Evolutionary conservation across 495 filamentous ascomycete genomes (phyloP), one percentile per base, ranked within the genome.

Genomic region (Penicillium fimorum): DNA sequence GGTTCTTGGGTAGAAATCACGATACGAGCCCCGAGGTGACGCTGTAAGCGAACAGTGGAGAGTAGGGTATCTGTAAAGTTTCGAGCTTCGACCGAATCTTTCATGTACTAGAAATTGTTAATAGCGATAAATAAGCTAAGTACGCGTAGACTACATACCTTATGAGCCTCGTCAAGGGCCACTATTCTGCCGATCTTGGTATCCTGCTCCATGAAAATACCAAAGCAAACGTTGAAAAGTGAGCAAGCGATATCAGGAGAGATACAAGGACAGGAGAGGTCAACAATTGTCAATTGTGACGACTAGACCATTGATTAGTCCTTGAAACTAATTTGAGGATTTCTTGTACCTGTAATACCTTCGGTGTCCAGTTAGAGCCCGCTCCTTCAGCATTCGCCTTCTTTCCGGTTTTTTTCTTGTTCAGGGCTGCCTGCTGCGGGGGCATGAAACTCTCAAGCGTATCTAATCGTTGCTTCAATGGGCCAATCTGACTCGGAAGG

Each of bases 1-100:
- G 89, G 89, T 58, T 93, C 89, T 60, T 93, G 88, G 0, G 89
- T 92, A 1, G 88, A 81, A 42, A 92, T 85, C 37, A 93, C 53
- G 30, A 91, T 72, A 5, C 87, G 80, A 0, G 81, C 74, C 3
- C 78, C 89, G 2, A 85, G 64, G 64, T 93, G 90, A 11, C 90
- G 85, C 61, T 93, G 89, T 50, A 84, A 76, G 2, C 89, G 82
- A 63, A 92, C 87, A 4, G 79, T 78, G 0, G 77, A 75, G 0
- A 92, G 76, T 5, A 91, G 70, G 12, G 75, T 79, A 40, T 88
- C 77, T 0, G 87, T 91, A 38, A 91, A 79, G 0, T 59, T 58
- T 32, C 63, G 59, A 3, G 84, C 77, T 25, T 59, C 64, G 15
- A 61, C 44, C 5, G 59, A 53, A 4, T 57, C 58, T 22, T 73